Evolutionary conservation across 73 alveolate species (phyloP).

Genomic region (Paramecium sonneborni): DNA sequence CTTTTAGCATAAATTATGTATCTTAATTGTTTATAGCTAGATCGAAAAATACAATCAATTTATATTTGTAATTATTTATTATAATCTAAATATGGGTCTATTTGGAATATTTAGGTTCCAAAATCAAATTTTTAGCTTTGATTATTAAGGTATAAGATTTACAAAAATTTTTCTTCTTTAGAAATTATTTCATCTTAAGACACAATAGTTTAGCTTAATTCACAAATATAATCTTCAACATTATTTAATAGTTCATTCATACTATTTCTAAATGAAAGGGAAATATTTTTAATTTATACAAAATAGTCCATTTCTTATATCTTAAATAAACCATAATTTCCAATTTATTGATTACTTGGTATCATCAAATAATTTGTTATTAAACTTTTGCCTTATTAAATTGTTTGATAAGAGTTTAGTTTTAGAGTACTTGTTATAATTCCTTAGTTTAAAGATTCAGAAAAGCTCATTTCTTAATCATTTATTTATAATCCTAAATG

Average conservation of each 20-base stretch:
- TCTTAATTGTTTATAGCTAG: neutral
- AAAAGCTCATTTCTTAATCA: neutral
- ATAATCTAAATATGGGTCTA: neutral
- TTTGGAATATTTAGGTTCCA: neutral
- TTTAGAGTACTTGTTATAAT: neutral
- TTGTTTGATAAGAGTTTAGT: neutral
- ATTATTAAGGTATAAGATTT: neutral
- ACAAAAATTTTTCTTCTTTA: neutral
- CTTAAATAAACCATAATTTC: neutral
- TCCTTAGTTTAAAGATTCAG: neutral
- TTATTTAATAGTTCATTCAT: neutral
- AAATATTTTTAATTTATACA: too few species aligned
- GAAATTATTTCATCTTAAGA: neutral
- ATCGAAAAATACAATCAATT: neutral
- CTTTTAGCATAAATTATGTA: neutral
- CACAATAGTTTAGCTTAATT: neutral
- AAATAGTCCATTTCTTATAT: neutral
- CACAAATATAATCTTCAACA: neutral
- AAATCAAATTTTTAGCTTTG: neutral
- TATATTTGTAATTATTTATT: too few species aligned
- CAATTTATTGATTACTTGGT: neutral
- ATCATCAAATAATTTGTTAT: neutral
- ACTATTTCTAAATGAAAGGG: neutral
- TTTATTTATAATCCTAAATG: neutral
- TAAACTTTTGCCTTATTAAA: neutral